These are phyloP conservation scores for Aureobasidium leucospermi DNA, from an alignment of 2,329 filamentous ascomycete genomes.

Conservation along the genomic window DNA sequence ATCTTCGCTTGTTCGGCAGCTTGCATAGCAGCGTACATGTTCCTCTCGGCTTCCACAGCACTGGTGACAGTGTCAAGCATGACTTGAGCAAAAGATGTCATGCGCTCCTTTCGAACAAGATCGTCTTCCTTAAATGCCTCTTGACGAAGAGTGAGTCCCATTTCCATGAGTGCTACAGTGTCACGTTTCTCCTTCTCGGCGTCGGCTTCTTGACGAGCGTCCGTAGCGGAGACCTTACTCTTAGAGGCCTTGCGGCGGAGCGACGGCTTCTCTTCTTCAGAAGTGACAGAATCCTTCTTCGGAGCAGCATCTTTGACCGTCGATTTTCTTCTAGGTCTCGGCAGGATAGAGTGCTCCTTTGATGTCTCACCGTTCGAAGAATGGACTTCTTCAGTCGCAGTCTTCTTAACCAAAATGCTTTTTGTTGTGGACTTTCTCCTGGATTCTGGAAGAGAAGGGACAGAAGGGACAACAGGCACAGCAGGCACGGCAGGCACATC, in stretches of 20 bases:
- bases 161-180: not conserved
- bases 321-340: constrained; percentile 4
- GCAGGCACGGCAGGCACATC: not conserved
- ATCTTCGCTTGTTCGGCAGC: constrained; percentile 21
- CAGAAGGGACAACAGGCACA: not conserved
- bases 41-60: constrained; percentile 22
- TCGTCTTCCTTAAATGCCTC: constrained; percentile 14
- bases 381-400: not conserved
- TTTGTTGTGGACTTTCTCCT: not conserved
- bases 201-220: not conserved
- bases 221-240: not conserved
- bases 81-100: constrained; percentile 22
- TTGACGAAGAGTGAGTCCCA: not conserved
- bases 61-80: constrained; percentile 22
- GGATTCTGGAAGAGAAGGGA: not conserved
- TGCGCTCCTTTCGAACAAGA: constrained; percentile 17
- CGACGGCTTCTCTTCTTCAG: not conserved
- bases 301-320: not conserved
- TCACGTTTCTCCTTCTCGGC: not conserved
- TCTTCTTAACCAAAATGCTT: not conserved
- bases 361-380: not conserved
- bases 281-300: not conserved
- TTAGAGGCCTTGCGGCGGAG: not conserved
- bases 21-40: constrained; percentile 21
- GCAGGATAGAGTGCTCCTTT: not conserved